Percentiles rank a stretch among this genome's conserved stretches.
Evolutionary conservation across 2,329 filamentous ascomycete species (phyloP).

Genomic region (Stylonectria norvegica): DNA sequence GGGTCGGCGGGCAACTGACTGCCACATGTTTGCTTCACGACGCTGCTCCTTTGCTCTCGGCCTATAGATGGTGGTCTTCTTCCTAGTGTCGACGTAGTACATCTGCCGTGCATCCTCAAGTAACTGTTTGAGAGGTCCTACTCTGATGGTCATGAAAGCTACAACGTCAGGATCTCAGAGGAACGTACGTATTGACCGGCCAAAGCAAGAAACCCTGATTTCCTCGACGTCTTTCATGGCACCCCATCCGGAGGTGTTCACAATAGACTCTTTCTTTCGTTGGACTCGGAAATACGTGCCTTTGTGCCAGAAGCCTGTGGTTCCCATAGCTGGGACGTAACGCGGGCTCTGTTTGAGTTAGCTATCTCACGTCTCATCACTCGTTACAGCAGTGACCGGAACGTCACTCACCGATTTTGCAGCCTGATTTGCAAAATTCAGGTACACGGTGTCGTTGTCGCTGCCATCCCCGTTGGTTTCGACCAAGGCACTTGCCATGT

Average conservation of each 20-base stretch:
- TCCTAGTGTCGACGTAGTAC: slow-evolving; percentile 50
- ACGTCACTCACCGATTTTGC: slow-evolving; percentile 42
- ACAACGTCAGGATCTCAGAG: background rate
- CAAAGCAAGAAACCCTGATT: slow-evolving; percentile 53
- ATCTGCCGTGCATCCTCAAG: slow-evolving; percentile 51
- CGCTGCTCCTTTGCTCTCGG: slow-evolving; percentile 46
- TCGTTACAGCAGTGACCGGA: background rate
- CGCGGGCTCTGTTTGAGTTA: slow-evolving; percentile 39
- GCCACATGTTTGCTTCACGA: slow-evolving; percentile 49
- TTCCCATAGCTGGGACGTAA: slow-evolving; percentile 52
- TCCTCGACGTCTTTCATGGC: slow-evolving; percentile 51
- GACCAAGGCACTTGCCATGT: slow-evolving; percentile 37
- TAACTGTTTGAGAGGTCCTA: slow-evolving; percentile 53
- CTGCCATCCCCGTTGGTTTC: slow-evolving; percentile 39
- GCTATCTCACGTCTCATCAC: background rate
- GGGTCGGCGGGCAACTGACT: slow-evolving; percentile 58
- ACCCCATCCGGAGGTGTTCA: slow-evolving; percentile 31
- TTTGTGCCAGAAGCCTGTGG: slow-evolving; percentile 53
- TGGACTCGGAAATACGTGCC: slow-evolving; percentile 49
- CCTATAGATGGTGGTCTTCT: slow-evolving; percentile 57
- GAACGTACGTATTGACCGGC: slow-evolving; percentile 38
- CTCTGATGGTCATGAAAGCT: too few species aligned
- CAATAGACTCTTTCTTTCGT: slow-evolving; percentile 43
- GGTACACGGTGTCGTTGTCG: slow-evolving; percentile 38
- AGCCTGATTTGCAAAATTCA: slow-evolving; percentile 59